phyloP scores from a whole-genome alignment of 75 land plant genomes.

The Gnetum montanum region DNA sequence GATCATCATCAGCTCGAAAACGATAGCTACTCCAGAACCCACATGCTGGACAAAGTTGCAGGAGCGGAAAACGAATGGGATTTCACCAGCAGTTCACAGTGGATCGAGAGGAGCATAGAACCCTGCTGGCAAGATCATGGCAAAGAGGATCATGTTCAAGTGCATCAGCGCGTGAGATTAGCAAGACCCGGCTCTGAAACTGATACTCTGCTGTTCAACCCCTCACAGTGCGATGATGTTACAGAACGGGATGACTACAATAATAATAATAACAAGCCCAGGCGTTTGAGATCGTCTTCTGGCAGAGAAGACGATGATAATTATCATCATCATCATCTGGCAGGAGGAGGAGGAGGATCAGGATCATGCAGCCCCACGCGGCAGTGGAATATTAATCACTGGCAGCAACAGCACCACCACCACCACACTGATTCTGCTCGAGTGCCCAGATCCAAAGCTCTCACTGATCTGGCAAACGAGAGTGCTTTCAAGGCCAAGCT shows the following conservation, averaged over 20 bases:
- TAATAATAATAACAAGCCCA: no score
- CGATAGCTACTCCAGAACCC: not conserved
- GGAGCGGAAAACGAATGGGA: conserved; percentile 27
- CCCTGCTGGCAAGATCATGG: conserved; percentile 15
- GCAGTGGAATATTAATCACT: conserved; percentile 18
- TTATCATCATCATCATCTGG: no score
- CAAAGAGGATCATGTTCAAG: conserved; percentile 13
- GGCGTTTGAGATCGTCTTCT: conserved; percentile 23
- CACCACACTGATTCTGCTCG: conserved; percentile 21
- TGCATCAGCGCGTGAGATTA: conserved; percentile 22
- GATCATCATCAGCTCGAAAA: conserved; percentile 14
- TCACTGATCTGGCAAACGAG: conserved; percentile 22
- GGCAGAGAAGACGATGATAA: conserved; percentile 10
- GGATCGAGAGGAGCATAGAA: conserved; percentile 2
- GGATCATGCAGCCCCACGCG: conserved; percentile 31
- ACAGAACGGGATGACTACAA: no score
- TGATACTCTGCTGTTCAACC: no score
- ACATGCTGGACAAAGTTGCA: not conserved
- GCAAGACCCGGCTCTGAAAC: no score
- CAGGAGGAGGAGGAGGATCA: no score
- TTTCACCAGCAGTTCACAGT: conserved; percentile 1
- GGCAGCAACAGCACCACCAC: conserved; percentile 8
- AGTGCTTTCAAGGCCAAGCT: conserved; percentile 29
- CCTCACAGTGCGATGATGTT: no score
- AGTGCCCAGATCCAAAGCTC: conserved; percentile 18